Evolutionary conservation across 352 stramenopile genomes (phyloP).

Genomic region (Thalassiosira ordinaria): DNA sequence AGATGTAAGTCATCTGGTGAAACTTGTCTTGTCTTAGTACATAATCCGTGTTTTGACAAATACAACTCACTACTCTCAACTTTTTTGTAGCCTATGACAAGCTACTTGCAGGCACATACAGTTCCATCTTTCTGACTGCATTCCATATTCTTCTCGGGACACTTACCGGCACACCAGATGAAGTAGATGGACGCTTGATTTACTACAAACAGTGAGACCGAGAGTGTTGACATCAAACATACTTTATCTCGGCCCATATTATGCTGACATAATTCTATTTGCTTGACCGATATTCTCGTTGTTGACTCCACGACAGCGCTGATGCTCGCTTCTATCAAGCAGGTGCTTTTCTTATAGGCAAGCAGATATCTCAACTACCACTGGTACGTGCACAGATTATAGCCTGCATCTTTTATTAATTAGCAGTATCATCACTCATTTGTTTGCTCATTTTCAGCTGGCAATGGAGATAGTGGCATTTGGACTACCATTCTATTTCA

Average conservation of each 20-base stretch:
- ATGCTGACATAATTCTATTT: too few relatives aligned
- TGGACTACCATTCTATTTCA: conserved; percentile 65
- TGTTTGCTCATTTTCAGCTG: conserved; percentile 27
- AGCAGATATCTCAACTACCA: conserved; percentile 53
- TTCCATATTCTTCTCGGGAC: conserved; percentile 71
- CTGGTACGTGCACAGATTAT: conserved; percentile 17
- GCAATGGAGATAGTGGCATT: conserved; percentile 63
- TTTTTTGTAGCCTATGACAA: conserved; percentile 27
- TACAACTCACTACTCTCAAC: not conserved
- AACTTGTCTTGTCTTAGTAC: too few relatives aligned
- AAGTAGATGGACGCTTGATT: conserved; percentile 60
- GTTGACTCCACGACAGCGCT: too few relatives aligned
- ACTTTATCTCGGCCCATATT: too few relatives aligned
- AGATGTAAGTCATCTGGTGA: conserved; percentile 19
- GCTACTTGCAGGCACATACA: conserved; percentile 54
- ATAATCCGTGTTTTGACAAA: too few relatives aligned
- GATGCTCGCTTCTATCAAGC: conserved; percentile 71
- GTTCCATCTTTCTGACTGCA: conserved; percentile 51
- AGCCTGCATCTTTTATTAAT: conserved; percentile 9
- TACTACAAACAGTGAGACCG: conserved; percentile 85
- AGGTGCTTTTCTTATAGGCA: conserved; percentile 56
- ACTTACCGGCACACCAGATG: conserved; percentile 58
- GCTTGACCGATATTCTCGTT: too few relatives aligned
- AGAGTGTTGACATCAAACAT: too few relatives aligned
- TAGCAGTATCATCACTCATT: not conserved